phyloP scores from a whole-genome alignment of 2,329 filamentous ascomycete genomes.

The Hypoxylon rubiginosum region DNA sequence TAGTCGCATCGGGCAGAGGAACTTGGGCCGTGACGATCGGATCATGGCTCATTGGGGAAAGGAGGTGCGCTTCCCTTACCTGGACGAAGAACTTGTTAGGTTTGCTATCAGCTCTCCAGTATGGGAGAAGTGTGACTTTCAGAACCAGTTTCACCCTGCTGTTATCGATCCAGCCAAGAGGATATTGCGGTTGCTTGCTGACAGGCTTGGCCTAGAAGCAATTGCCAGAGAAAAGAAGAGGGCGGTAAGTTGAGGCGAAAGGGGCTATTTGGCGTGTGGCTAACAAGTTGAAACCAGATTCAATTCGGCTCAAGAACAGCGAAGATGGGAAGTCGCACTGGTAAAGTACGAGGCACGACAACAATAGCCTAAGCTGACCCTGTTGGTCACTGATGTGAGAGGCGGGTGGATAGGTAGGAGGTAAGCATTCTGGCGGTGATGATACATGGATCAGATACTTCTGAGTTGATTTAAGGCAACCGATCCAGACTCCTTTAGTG shows the following conservation, averaged over 20 bases:
- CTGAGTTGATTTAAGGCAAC: slow-evolving; percentile 64
- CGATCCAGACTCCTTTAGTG: slow-evolving; percentile 48
- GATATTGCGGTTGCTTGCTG: slow-evolving; percentile 81
- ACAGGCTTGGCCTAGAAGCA: slow-evolving; percentile 76
- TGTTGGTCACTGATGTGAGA: slow-evolving; percentile 19
- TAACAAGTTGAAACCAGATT: slow-evolving; percentile 64
- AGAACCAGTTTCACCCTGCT: slow-evolving; percentile 56
- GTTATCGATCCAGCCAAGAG: slow-evolving; percentile 83
- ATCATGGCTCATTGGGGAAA: slow-evolving; percentile 90
- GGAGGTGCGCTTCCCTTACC: slow-evolving; percentile 89
- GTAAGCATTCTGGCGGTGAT: slow-evolving; percentile 67
- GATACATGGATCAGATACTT: slow-evolving; percentile 78
- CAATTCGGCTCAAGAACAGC: slow-evolving; percentile 87
- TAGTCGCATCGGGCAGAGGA: slow-evolving; percentile 87
- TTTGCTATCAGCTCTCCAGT: slow-evolving; percentile 83
- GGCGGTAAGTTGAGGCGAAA: slow-evolving; percentile 69
- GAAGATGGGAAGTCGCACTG: slow-evolving; percentile 76
- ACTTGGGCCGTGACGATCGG: slow-evolving; percentile 92
- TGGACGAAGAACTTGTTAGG: slow-evolving; percentile 87
- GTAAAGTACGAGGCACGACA: slow-evolving; percentile 77
- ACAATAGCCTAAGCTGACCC: slow-evolving; percentile 60
- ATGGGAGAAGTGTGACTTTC: slow-evolving; percentile 91
- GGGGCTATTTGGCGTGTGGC: slow-evolving; percentile 11
- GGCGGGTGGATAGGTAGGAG: slow-evolving; percentile 11
- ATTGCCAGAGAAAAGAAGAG: slow-evolving; percentile 93